Evolutionary conservation across 208 protist genomes (phyloP).

Genomic region (Trypanosoma mega): DNA sequence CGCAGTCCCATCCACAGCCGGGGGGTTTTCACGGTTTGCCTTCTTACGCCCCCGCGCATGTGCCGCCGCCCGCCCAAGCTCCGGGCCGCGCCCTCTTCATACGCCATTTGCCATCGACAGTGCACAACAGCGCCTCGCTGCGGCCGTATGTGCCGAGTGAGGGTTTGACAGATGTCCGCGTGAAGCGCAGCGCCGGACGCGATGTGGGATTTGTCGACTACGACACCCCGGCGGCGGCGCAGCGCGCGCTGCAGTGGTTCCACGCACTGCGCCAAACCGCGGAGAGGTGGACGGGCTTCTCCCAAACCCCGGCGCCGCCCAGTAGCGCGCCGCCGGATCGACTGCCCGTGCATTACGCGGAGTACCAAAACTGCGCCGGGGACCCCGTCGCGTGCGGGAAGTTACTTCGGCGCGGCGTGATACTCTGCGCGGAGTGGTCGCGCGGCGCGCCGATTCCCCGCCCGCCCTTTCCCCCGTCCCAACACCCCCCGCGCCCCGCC

Average conservation of each 20-base stretch:
- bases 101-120: constrained; percentile 32
- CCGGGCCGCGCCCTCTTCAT: constrained; percentile 48
- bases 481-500: not conserved
- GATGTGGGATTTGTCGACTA: constrained; percentile 69
- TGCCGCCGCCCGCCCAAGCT: not conserved
- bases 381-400: constrained; percentile 22
- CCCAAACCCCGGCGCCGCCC: not conserved
- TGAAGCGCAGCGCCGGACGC: constrained; percentile 40
- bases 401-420: constrained; percentile 32
- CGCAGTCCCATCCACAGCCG: not conserved
- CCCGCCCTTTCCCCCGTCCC: constrained; percentile 4
- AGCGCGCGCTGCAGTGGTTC: constrained; percentile 53
- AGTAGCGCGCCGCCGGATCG: not conserved
- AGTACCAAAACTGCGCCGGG: constrained; percentile 16
- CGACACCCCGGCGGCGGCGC: constrained; percentile 29
- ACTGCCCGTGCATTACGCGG: constrained; percentile 34
- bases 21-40: not conserved
- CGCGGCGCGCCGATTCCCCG: constrained; percentile 14
- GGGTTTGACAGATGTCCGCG: constrained; percentile 41
- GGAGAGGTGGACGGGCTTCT: constrained; percentile 26
- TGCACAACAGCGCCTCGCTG: constrained; percentile 44
- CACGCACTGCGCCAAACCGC: constrained; percentile 21
- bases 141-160: constrained; percentile 45
- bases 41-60: not conserved
- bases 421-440: constrained; percentile 48